These are phyloP conservation scores for Gyrodon lividus DNA, from an alignment of 768 basidiomycete genomes.

Conservation along the genomic window DNA sequence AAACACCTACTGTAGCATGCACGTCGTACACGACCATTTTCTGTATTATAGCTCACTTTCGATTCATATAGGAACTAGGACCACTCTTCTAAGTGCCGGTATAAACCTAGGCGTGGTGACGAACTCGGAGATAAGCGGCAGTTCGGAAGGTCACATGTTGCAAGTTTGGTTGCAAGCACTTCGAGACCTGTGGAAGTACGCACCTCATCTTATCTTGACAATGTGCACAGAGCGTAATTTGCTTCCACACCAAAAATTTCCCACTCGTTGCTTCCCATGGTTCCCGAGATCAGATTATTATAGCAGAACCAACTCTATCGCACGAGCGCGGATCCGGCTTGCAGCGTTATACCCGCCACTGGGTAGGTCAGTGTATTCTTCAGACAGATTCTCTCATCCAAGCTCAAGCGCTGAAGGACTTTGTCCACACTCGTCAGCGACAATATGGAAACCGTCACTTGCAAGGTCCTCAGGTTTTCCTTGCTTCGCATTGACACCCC, in stretches of 20 bases:
- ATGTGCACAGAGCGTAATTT: too few species aligned
- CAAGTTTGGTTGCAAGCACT: constrained; percentile 1
- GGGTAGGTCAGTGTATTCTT: not conserved
- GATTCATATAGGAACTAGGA: not conserved
- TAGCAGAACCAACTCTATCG: constrained; percentile 17
- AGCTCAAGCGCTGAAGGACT: not conserved
- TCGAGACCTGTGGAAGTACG: not conserved
- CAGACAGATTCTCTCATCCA: not conserved
- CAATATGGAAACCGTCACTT: not conserved
- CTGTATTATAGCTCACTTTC: constrained; percentile 12
- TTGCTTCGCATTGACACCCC: constrained; percentile 3
- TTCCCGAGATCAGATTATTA: constrained; percentile 3
- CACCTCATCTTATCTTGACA: constrained; percentile 6
- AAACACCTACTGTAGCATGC: not conserved
- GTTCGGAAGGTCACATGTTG: too few species aligned
- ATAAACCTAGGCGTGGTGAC: too few species aligned
- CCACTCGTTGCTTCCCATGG: not conserved
- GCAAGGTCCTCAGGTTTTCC: not conserved
- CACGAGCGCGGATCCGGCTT: constrained; percentile 10
- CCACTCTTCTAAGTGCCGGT: too few species aligned
- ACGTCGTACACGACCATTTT: constrained; percentile 7
- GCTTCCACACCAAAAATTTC: not conserved
- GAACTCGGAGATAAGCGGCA: too few species aligned
- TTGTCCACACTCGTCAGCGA: not conserved
- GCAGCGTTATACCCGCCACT: constrained; percentile 3